Evolutionary conservation across 2,329 filamentous ascomycete genomes (phyloP).

Genomic region (Bipolaris sorokiniana): DNA sequence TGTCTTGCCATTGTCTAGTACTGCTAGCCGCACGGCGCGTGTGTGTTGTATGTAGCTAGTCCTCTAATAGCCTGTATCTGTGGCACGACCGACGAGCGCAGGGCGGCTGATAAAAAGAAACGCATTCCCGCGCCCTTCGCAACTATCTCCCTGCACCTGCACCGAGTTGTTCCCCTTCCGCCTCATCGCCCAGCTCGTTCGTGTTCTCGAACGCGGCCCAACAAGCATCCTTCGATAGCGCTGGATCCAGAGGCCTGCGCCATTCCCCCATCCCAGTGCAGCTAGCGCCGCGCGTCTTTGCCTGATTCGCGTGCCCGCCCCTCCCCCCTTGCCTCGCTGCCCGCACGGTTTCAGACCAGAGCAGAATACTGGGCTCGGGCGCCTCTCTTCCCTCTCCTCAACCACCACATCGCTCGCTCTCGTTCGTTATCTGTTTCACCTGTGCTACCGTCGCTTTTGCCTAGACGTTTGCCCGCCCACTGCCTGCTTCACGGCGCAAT

Average conservation of each 20-base stretch:
- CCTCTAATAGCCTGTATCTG: too few relatives aligned
- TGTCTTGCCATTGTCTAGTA: neutral
- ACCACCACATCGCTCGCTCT: slow-evolving; percentile 26
- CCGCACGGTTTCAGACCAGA: slow-evolving; percentile 35
- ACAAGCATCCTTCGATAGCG: slow-evolving; percentile 27
- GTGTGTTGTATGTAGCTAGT: too few relatives aligned
- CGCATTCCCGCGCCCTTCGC: neutral
- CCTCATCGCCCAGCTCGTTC: neutral
- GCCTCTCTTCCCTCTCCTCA: slow-evolving; percentile 22
- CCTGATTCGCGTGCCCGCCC: slow-evolving; percentile 30
- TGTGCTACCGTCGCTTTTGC: slow-evolving; percentile 16
- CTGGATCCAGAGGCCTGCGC: slow-evolving; percentile 18
- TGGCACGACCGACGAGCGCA: neutral
- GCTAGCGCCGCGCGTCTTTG: slow-evolving; percentile 38
- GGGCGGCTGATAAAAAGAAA: neutral
- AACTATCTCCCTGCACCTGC: neutral
- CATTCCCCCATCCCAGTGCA: slow-evolving; percentile 7
- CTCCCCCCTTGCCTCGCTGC: slow-evolving; percentile 30
- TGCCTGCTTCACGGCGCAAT: neutral
- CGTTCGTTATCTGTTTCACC: slow-evolving; percentile 47
- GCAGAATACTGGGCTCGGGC: slow-evolving; percentile 33
- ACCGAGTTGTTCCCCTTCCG: neutral
- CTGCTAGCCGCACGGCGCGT: too few relatives aligned
- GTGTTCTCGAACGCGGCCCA: slow-evolving; percentile 31
- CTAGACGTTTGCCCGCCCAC: neutral